Base-by-base conservation (phyloP, 2,329 filamentous ascomycete species). In the Xylariales sp. region DNA sequence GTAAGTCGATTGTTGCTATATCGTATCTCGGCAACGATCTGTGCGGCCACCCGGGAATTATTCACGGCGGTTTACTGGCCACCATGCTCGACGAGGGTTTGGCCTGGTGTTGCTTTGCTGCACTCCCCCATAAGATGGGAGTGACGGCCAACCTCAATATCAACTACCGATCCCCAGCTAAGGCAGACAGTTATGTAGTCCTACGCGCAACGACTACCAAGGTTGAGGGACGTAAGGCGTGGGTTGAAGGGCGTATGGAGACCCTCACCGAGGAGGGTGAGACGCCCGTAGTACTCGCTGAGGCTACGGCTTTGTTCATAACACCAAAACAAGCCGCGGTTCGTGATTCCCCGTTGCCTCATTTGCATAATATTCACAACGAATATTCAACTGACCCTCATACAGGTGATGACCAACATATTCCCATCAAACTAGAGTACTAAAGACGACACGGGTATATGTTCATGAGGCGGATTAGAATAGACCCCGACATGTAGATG, bases 171-270 rank as follows among this genome's bases (percentile, higher is more conserved):
- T 89, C 89, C 69, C 96, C 96, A 4, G 91, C 92, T 52, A 89
- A 87, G 74, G 93, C 94, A 5, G 87, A 89, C 28, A 87, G 87
- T 68, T 96, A 91, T 77, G 83, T 97, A 36, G 93, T 97, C 50
- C 81, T 99, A 66, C 86, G 87, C 69, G 94, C 93, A 3, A 87
- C 89, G 77, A 97, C 94, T 23, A 90, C 88, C 9, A 94, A 91
- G 82, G 92, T 95, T 1, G 94, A 98, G 77, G 95, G 96, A 0
- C 86, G 96, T 69, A 98, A 98, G 83, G 95, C 94, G 12, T 97
- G 93, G 93, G 93, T 97, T 0, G 91, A 92, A 81, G 96, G 93
- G 1, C 87, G 89, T 73, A 90, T 98, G 74, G 94, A 97, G 85
- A 90, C 93, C 63, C 81, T 98, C 68, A 87, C 85, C 32, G 83